Base-by-base conservation (phyloP, 2,329 filamentous ascomycete genomes). In the Tolypocladium amazonense region DNA sequence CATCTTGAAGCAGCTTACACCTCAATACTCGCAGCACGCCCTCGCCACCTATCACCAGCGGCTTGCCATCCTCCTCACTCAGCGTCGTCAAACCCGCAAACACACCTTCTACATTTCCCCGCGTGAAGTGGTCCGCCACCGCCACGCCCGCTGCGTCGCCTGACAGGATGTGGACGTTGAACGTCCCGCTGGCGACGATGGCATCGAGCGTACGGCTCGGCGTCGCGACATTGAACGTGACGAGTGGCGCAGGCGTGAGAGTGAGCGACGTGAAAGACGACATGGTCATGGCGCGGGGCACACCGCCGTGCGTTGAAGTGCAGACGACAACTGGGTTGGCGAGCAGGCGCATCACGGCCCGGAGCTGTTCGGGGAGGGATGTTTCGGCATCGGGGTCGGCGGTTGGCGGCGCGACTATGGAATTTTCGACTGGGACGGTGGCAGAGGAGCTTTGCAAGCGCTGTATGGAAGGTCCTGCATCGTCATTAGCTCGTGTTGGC, bases 211-310 rank as follows among this genome's bases (percentile, higher is more conserved):
- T 85, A 15, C 79, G 77, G 67, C 81, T 84, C 25, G 82, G 82
- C 35, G 78, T 75, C 30, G 77, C 76, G 56, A 85, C 75, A 71
- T 85, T 85, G 74, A 86, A 85, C 0, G 77, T 79, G 8, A 86
- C 70, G 14, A 81, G 72, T 1, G 82, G 81, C 33, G 71, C 74
- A 0, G 82, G 81, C n/a, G 67, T 64, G 23, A 85, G 73, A 20
- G 79, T 77, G 33, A 86, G 70, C 0, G 81, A 83, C 2, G 82
- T 82, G 62, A 86, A 79, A 2, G 81, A 84, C 8, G 83, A 85
- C 74, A 84, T 81, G 38, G 83, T 85, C 77, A 85, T 82, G 56
- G 77, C 82, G 38, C 78, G 75, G 7, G 77, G 67, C 47, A 66
- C 58, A 61, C 69, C 27, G 38, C 68, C 63, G 41, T 73, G 69